Percentiles rank a stretch among this genome's conserved stretches.
Evolutionary conservation across 306 rosid genomes (phyloP).

Genomic region (Cucurbita pepo): DNA sequence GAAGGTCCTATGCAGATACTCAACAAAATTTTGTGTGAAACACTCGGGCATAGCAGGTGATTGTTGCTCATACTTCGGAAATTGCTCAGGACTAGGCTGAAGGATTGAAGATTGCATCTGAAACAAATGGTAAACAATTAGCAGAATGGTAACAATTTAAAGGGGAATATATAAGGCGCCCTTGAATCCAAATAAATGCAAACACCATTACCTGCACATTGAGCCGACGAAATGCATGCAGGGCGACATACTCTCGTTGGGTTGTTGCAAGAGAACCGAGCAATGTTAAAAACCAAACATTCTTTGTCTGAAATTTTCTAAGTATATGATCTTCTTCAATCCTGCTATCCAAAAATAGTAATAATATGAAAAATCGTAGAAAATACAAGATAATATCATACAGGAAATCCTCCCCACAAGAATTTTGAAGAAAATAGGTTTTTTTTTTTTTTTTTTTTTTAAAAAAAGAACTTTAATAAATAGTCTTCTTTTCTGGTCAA

Average conservation of each 20-base stretch:
- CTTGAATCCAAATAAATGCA: neutral
- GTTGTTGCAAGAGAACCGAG: constrained; percentile 99
- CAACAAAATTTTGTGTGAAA: constrained; percentile 76
- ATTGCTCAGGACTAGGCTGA: constrained; percentile 91
- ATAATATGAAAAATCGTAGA: constrained; percentile 7
- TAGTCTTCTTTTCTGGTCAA: neutral
- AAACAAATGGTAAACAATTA: constrained; percentile 8
- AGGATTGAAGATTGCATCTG: constrained; percentile 99
- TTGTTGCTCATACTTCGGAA: constrained; percentile 89
- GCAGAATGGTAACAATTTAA: neutral
- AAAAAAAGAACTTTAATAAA: neutral
- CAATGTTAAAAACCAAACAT: constrained; percentile 72
- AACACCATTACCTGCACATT: constrained; percentile 56
- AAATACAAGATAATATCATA: neutral
- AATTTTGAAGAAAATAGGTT: neutral
- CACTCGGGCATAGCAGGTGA: constrained; percentile 94
- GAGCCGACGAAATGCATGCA: constrained; percentile 96
- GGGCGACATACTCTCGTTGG: constrained; percentile 84
- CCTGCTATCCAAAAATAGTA: constrained; percentile 13
- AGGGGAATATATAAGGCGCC: neutral
- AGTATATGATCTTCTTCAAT: constrained; percentile 76
- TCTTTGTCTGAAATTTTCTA: constrained; percentile 61
- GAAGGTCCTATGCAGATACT: constrained; percentile 71
- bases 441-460: neutral
- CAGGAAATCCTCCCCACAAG: neutral